Base-by-base conservation (phyloP, 2,329 filamentous ascomycete species). In the Aureobasidium sp. region DNA sequence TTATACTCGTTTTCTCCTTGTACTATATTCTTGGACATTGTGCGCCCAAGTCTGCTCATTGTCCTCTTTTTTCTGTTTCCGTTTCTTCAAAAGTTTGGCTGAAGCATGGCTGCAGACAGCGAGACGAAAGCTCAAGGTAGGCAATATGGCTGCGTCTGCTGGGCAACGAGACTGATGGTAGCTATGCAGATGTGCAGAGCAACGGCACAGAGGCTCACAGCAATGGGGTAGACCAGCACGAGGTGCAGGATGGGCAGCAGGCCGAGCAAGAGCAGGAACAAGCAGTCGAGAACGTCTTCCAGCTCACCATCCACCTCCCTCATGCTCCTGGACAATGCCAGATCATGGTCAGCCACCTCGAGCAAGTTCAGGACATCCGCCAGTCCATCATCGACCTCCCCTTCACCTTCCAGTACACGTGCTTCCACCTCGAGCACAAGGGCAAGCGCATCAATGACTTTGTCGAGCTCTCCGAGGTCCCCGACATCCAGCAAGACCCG, bases 351-450 rank as follows among this genome's bases (percentile, higher is more conserved):
- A 67, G 87, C 67, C 89, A 96, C 80, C 49, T 62, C 39, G 95
- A 99, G 78, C 93, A 97, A 75, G 88, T 97, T 65, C 94, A 97
- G 77, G 94, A 99, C 80, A 87, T 99, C 69, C 90, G 94, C 68
- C 94, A 97, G 77, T 93, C 92, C 65, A 89, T 99, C 73, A 91
- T 97, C 77, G 94, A 99, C 77, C 83, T 91, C 55, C 94, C 94
- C 5, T 83, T 88, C 64, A 95, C 93, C 57, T 94, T 97, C 78
- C 91, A 96, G 76, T 97, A 97, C 80, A 96, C 94, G 59, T 99
- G 94, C 81, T 99, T 99, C 80, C 94, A 99, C 78, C 86, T 99
- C 70, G 92, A 97, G 78, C 87, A 92, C 78, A 87, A 90, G 64
- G 90, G 91, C 68, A 81, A 89, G 76, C 88, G 89, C 67, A 88